Evolutionary conservation across 257 asterid genomes (phyloP), one percentile per base, ranked within the genome.

Genomic region (Fraxinus cuspidata): DNA sequence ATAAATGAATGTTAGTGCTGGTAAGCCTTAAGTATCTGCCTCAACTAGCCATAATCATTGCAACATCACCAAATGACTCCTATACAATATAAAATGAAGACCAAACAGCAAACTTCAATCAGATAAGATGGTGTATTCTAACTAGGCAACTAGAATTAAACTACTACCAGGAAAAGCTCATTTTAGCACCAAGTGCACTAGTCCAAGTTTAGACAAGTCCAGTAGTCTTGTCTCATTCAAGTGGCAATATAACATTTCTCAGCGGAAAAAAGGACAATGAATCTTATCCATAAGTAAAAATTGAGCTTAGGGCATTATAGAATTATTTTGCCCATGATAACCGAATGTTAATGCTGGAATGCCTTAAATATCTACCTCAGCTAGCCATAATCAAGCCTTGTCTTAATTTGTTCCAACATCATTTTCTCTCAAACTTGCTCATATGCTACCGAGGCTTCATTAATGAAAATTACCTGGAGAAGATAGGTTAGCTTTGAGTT

Each of bases 401-500:
- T 11, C 51, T 8, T 42, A 42, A 42, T 42, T 42, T 42, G 51
- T 42, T 42, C 51, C 18, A 42, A 42, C 16, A 13, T 42, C 5
- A 42, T 42, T 12, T 42, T 42, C 18, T 12, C 15, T 42, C 51
- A 42, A 42, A 42, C 18, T 42, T 42, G 51, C 18, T 42, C 51
- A 42, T 42, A 42, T 42, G 18, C 51, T 42, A 42, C 51, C 16
- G 4, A 42, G 51, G 51, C 18, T 11, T 42, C 18, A 12, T 4
- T 42, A 42, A 2, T 2, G 51, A 42, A 42, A 42, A 42, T 69
- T 90, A 93, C 98, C 99, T 96, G 98, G 82, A 96, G 99, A 88
- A 96, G 97, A 86, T 96, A 94, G 1, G 97, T 96, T n/a, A 96
- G 90, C 82, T 94, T 93, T 34, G 99, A 96, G 88, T 96, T 96